Base-by-base conservation (phyloP, 495 filamentous ascomycete species). In the Saxophila tyrrhenica region DNA sequence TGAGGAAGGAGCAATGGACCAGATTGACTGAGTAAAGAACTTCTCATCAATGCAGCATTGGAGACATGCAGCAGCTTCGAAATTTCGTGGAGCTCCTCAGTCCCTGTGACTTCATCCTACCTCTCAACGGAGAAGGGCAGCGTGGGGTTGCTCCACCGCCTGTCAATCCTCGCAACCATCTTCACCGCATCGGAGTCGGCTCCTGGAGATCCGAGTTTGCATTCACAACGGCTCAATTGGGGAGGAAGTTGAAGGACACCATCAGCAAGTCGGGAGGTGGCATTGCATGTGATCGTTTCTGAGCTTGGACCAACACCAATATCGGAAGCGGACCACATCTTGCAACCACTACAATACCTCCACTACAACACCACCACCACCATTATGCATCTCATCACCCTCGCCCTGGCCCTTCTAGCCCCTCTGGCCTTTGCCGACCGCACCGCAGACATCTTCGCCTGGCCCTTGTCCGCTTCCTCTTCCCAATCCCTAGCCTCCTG, bases 401-500 rank as follows among this genome's bases (percentile, higher is more conserved):
- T 35, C 29, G 29, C 29, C 29, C 29, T 35, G 7, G 29, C 39
- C 2, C 3, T 49, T 15, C 56, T 48, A 10, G 20, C 50, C 21
- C n/a, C 21, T n/a, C 48, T 52, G 15, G 42, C 20, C 5, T 13
- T 19, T 2, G 20, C 35, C 1, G 46, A 59, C 16, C 52, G 38
- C 39, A 53, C 52, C 32, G 43, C 62, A 48, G 52, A 50, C 44
- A 49, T 65, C 50, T 55, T 25, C 60, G 57, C 58, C 20, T 65
- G 63, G 63, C 63, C 63, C 15, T 21, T 63, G 16, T 48, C 57
- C 20, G 57, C 61, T 11, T 46, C 63, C 38, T 58, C 59, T 17
- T 52, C 66, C 13, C 45, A 50, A 25, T 52, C 61, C 32, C 57
- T 69, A 32, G 68, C 68, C 48, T 51, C 63, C 42, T 63, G 69